Conservation (phyloP, 768 basidiomycete species). For the Rhodotorula kratochvilovae region DNA sequence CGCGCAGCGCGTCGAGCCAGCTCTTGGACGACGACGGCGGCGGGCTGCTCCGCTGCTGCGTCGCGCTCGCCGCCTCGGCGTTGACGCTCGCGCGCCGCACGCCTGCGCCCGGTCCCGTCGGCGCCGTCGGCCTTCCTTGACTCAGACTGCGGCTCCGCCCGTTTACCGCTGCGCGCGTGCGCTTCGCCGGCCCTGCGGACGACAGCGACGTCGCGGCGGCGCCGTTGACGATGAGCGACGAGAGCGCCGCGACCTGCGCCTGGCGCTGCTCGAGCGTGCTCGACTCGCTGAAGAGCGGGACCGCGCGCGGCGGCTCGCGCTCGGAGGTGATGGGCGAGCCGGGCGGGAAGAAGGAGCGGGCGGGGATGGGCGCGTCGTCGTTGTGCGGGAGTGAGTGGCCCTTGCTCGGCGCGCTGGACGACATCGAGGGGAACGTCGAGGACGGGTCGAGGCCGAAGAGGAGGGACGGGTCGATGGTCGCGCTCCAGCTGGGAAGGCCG, state of each 20-base stretch:
- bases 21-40: background rate
- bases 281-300: background rate
- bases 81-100: background rate
- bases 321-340: background rate
- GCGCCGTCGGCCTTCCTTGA: background rate
- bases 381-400: background rate
- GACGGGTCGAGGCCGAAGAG: background rate
- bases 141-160: background rate
- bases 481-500: background rate
- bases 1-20: constrained; percentile 21
- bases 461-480: constrained; percentile 1
- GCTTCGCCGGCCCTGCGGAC: background rate
- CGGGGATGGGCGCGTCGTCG: background rate
- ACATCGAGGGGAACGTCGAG: too few species aligned
- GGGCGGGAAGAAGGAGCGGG: background rate
- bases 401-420: background rate
- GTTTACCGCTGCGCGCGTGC: background rate
- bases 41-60: background rate
- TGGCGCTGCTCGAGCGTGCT: background rate
- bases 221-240: background rate
- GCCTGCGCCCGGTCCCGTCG: background rate
- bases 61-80: background rate
- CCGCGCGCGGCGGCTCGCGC: background rate
- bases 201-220: background rate
- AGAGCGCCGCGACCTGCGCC: background rate